Evolutionary conservation across 1,284 basidiomycete genomes (phyloP), one percentile per base, ranked within the genome.

Genomic region (Sanghuangporus weigelae): DNA sequence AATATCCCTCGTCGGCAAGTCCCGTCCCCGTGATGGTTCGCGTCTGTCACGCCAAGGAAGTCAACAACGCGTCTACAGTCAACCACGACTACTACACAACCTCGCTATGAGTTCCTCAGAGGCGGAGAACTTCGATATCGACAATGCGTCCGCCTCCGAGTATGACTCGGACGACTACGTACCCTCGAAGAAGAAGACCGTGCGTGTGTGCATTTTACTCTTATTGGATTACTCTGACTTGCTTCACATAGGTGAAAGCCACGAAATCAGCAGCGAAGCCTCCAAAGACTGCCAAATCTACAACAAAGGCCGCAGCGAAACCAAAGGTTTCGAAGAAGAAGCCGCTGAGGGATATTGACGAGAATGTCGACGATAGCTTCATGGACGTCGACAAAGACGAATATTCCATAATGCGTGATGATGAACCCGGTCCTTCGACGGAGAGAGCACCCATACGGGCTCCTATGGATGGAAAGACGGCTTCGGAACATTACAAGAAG

Each of bases 401-500:
- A 7, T 74, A 73, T 7, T 76, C 76, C 57, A 72, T 67, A 31
- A 69, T 63, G 16, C 69, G 66, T n/a, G 75, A 73, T 40, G 82
- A 80, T 64, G 81, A 78, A 44, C 71, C 72, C 14, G 74, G 70
- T 31, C 72, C 77, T 14, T 75, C 77, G 21, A 73, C 72, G 19
- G 73, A 75, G 26, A 70, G 65, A 54, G 74, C 69, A 31, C 67
- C 72, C 7, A 68, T 71, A 26, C 74, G 71, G 0, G 70, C 75
- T 4, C 72, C 72, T 12, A 73, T 75, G 64, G 83, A 89, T 77
- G 87, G 89, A 76, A 97, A 98, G 80, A 90, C 85, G 7, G 94
- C 93, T 0, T 95, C 93, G 14, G 93, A 98, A 73, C 96, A 85
- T 58, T 98, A 97, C 73, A 89, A 90, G 66, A 97, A 96, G 84